These are phyloP conservation scores for Piloderma croceum DNA, from an alignment of 768 basidiomycete species.

Conservation along the genomic window DNA sequence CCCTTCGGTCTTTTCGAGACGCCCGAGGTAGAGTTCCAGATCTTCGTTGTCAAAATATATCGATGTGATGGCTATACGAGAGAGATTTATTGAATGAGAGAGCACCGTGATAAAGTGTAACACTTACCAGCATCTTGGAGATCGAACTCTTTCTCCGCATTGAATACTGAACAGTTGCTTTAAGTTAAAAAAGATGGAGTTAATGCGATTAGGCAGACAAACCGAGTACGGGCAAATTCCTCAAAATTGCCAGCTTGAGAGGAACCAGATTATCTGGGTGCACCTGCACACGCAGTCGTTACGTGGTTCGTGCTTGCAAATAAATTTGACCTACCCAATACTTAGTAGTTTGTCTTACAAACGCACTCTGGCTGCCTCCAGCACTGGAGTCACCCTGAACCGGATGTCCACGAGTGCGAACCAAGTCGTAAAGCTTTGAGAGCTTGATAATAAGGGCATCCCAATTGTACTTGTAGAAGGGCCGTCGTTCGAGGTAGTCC, in stretches of 20 bases:
- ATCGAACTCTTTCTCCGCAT: conserved; percentile 90
- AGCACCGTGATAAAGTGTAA: not conserved
- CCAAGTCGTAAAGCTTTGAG: conserved; percentile 90
- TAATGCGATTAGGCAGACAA: conserved; percentile 13
- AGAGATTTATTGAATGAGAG: not conserved
- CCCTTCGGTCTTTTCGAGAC: conserved; percentile 97
- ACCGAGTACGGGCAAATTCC: conserved; percentile 93
- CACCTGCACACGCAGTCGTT: conserved; percentile 35
- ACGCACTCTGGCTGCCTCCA: conserved; percentile 93
- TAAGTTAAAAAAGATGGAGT: conserved; percentile 1
- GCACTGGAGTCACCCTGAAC: conserved; percentile 91
- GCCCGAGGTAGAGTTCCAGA: conserved; percentile 91
- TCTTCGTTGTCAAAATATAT: conserved; percentile 97
- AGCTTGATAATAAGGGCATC: conserved; percentile 95
- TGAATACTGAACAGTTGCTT: conserved; percentile 62
- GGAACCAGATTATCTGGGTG: conserved; percentile 94
- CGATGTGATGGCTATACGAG: conserved; percentile 76
- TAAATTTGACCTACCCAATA: conserved; percentile 70
- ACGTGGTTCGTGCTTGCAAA: conserved; percentile 5
- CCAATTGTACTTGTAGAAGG: conserved; percentile 96
- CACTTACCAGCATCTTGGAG: conserved; percentile 66
- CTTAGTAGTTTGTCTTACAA: conserved; percentile 97
- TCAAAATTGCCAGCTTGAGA: conserved; percentile 87
- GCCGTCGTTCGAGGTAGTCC: conserved; percentile 87
- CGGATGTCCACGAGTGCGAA: conserved; percentile 92